phyloP scores from a whole-genome alignment of 139 green algal species.

The Chlorella vulgaris region DNA sequence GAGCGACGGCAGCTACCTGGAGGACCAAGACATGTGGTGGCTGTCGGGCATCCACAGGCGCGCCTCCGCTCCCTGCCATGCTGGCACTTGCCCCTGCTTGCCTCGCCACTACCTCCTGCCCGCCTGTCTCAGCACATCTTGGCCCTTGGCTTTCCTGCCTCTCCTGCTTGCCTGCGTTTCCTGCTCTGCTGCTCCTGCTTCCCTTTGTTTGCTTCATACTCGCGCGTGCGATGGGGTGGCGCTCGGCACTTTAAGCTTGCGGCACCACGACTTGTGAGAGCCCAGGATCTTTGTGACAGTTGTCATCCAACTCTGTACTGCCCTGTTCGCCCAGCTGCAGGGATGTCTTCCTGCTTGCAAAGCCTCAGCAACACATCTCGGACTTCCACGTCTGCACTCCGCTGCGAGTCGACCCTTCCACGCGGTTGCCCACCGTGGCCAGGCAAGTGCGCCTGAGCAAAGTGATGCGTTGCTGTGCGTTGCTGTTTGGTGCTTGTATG shows the following conservation, averaged over 20 bases:
- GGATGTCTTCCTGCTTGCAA: slow-evolving; percentile 76
- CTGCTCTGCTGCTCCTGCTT: no score
- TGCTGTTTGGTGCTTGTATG: no score
- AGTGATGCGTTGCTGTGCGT: neutral
- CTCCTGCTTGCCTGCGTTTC: no score
- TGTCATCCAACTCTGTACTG: neutral
- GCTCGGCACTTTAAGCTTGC: no score
- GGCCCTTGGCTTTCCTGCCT: no score
- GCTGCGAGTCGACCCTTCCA: slow-evolving; percentile 49
- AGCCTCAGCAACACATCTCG: slow-evolving; percentile 65
- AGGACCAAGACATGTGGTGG: slow-evolving; percentile 98
- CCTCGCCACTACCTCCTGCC: no score
- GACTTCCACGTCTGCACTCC: slow-evolving; percentile 76
- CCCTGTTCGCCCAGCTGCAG: slow-evolving; percentile 32
- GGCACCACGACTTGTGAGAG: no score
- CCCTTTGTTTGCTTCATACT: neutral
- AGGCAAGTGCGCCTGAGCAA: slow-evolving; percentile 7
- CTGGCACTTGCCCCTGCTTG: neutral
- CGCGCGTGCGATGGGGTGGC: neutral
- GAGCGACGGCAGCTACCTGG: slow-evolving; percentile 95
- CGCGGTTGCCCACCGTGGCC: slow-evolving; percentile 12
- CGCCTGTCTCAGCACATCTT: no score
- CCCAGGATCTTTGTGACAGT: no score
- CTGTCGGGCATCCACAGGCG: slow-evolving; percentile 86
- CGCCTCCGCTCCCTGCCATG: neutral